Conservation (phyloP, 2,329 filamentous ascomycete species). For the Trichoderma gracile region DNA sequence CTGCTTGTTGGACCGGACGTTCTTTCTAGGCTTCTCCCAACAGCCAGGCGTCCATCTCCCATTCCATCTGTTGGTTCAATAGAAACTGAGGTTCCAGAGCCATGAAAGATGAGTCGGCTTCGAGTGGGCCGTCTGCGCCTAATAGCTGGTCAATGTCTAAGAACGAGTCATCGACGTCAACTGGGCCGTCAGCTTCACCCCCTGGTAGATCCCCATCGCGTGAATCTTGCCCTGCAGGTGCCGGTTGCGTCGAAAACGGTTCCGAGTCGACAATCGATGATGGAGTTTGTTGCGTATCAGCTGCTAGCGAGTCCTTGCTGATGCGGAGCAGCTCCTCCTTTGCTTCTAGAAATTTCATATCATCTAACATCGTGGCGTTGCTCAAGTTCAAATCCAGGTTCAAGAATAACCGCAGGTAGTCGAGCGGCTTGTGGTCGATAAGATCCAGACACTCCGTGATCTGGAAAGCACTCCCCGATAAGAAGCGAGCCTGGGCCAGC, state of each 20-base stretch:
- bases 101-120: background rate
- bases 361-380: slow-evolving; percentile 14
- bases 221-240: slow-evolving; percentile 2
- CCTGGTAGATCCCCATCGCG: background rate
- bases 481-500: slow-evolving; percentile 1
- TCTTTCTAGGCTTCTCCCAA: background rate
- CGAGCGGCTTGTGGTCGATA: slow-evolving; percentile 18
- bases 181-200: background rate
- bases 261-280: background rate
- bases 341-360: slow-evolving; percentile 8
- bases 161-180: background rate
- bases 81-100: background rate
- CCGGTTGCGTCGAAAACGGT: background rate
- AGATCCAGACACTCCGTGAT: slow-evolving; percentile 19
- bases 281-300: background rate
- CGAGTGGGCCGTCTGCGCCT: slow-evolving; percentile 1
- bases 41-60: slow-evolving; percentile 21
- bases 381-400: slow-evolving; percentile 19
- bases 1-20: background rate
- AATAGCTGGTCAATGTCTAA: slow-evolving; percentile 13
- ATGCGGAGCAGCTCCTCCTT: slow-evolving; percentile 12
- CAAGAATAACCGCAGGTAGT: slow-evolving; percentile 19
- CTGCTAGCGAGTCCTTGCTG: background rate
- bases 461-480: slow-evolving; percentile 5
- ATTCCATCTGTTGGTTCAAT: slow-evolving; percentile 20